A percentile compares a stretch with the other conserved stretches of the same genome.
These are phyloP conservation scores for Monosporozyma siamensis DNA, from an alignment of 805 yeast species.

Conservation along the genomic window DNA sequence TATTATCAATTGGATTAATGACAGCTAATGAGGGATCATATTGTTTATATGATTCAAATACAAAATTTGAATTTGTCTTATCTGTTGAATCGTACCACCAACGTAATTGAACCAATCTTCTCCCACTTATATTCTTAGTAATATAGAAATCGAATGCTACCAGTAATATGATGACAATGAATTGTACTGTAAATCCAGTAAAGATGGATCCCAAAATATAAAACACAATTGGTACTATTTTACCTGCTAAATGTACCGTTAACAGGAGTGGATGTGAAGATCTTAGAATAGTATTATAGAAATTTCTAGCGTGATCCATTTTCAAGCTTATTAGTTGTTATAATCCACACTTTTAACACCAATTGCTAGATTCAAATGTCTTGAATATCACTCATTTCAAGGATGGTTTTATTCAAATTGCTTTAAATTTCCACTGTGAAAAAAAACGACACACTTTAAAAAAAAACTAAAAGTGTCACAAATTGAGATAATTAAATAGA, in stretches of 20 bases:
- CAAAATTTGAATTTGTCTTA: constrained; percentile 19
- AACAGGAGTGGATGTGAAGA: constrained; percentile 29
- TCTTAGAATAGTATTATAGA: constrained; percentile 28
- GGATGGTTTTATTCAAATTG: too few species aligned
- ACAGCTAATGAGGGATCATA: constrained; percentile 31
- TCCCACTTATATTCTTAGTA: constrained; percentile 81
- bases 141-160: constrained; percentile 91
- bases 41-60: constrained; percentile 29
- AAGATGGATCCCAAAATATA: constrained; percentile 27
- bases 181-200: constrained; percentile 37
- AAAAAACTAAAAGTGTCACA: too few species aligned
- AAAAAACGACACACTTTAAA: not conserved
- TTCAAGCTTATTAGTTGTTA: not conserved
- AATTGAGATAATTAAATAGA: too few species aligned
- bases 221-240: constrained; percentile 26
- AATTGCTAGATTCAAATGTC: too few species aligned
- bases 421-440: not conserved
- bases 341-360: too few species aligned
- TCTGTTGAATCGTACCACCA: constrained; percentile 88
- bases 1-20: constrained; percentile 87
- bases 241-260: constrained; percentile 25
- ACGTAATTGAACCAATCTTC: constrained; percentile 80
- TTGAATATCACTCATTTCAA: not conserved
- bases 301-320: constrained; percentile 26
- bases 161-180: constrained; percentile 66